Conservation (phyloP, 2,329 filamentous ascomycete genomes). For the Alternaria angustiovoidea region DNA sequence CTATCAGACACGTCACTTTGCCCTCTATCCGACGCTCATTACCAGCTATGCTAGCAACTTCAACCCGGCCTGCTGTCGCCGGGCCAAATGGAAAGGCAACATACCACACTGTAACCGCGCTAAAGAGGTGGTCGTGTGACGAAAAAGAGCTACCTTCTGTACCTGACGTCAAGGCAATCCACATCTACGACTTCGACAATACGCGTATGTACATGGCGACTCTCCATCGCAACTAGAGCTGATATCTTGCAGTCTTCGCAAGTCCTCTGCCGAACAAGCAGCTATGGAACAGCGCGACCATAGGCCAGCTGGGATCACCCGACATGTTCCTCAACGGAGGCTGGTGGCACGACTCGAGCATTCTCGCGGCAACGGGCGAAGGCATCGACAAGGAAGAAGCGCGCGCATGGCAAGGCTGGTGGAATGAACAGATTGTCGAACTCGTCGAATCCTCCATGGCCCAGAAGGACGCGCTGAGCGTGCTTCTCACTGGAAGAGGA, state of each 20-base stretch:
- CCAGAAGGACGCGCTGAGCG: conserved; percentile 83
- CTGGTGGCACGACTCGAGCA: conserved; percentile 95
- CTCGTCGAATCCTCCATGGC: conserved; percentile 81
- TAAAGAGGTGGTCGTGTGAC: conserved; percentile 85
- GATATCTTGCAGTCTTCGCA: conserved; percentile 73
- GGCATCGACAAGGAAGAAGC: conserved; percentile 83
- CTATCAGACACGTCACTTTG: conserved; percentile 27
- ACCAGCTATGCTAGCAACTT: conserved; percentile 43
- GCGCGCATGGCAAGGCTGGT: conserved; percentile 89
- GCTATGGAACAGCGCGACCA: conserved; percentile 81
- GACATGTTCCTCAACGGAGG: conserved; percentile 83
- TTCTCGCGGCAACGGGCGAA: conserved; percentile 85
- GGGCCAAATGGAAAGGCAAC: conserved; percentile 37
- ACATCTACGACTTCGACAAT: conserved; percentile 98
- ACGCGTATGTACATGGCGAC: conserved; percentile 67
- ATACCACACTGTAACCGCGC: conserved; percentile 70
- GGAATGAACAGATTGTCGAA: conserved; percentile 89
- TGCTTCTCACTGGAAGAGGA: conserved; percentile 86
- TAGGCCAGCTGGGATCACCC: conserved; percentile 77
- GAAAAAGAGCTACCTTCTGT: conserved; percentile 76
- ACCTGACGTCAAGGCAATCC: conserved; percentile 77
- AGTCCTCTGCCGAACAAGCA: conserved; percentile 89
- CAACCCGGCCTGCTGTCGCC: conserved; percentile 41
- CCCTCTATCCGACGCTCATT: conserved; percentile 30
- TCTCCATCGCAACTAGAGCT: neutral